Evolutionary conservation across 345 rosid genomes (phyloP).

Genomic region (Raphanus sativus): DNA sequence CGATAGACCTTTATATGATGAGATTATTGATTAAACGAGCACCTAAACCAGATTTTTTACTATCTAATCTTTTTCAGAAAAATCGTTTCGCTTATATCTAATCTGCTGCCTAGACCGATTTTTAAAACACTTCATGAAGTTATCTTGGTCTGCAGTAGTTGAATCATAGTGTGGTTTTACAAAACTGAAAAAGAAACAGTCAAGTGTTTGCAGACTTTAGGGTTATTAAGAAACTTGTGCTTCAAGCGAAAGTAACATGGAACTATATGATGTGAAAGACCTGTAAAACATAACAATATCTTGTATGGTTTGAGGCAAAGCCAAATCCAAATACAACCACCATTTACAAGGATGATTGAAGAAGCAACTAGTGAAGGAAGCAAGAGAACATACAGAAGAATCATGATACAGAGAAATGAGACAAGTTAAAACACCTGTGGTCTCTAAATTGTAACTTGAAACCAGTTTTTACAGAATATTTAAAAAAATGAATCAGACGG

Average conservation of each 20-base stretch:
- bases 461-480: constrained; percentile 30
- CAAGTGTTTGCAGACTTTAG: not conserved
- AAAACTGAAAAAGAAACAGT: not conserved
- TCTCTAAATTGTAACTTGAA: not conserved
- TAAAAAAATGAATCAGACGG: constrained; percentile 15
- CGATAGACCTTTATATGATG: no score
- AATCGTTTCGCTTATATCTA: no score
- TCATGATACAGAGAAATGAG: constrained; percentile 11
- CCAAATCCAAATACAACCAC: constrained; percentile 21
- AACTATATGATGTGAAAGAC: not conserved
- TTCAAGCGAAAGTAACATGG: not conserved
- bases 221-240: not conserved
- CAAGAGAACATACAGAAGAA: constrained; percentile 12
- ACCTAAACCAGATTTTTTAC: no score
- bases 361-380: constrained; percentile 16
- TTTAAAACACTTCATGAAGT: not conserved
- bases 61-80: no score
- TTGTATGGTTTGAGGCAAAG: constrained; percentile 16
- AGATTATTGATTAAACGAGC: not conserved
- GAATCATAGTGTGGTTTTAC: not conserved
- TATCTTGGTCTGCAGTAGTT: not conserved
- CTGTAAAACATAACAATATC: constrained; percentile 12
- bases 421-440: constrained; percentile 1
- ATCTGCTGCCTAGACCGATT: not conserved
- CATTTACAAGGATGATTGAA: constrained; percentile 18